Base-by-base conservation (phyloP, 257 asterid genomes). In the Nicotiana otophora region DNA sequence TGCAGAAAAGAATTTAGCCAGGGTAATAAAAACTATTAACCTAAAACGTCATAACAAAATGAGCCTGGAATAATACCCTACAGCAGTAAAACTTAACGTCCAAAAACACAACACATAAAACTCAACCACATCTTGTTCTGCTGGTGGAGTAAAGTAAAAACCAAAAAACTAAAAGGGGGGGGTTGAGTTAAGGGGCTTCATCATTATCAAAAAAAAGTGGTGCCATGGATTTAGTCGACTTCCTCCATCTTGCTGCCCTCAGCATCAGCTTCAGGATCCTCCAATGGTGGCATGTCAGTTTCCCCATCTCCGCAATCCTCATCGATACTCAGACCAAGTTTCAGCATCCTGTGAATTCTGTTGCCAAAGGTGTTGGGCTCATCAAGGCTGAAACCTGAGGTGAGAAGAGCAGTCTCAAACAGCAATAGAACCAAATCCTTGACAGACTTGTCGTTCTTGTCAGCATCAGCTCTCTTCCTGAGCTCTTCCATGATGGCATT, bases 201-300 rank as follows among this genome's bases (percentile, higher is more conserved):
- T 39, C 16, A 39, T 69, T 10, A 39, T 69, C 31, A 5, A 68
- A 69, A 68, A 34, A 36, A 53, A 68, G 19, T 10, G 31, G n/a
- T 11, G 19, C 12, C 30, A 1, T 46, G 11, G 7, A 58, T 17
- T 85, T 90, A 90, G 58, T 91, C 95, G 23, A 91, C 95, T 31
- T 91, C 95, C 85, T 91, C 95, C 93, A 91, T 91, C 89, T 91
- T 91, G 87, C 91, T 87, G 61, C 93, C 93, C 68, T 88, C 93
- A 0, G 92, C 91, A 69, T 90, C 93, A 33, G 86, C 92, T 68
- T 89, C 95, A 8, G 88, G 86, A 20, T 92, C 96, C 89, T 90
- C 96, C 90, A 90, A 83, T 2, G 91, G 20, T 3, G 94, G 96
- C 94, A 90, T 89, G 65, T 90, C 94, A 5, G 70, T 85, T 62